Conservation (phyloP, 331 rosid species). For the Erythrophleum ivorense region DNA sequence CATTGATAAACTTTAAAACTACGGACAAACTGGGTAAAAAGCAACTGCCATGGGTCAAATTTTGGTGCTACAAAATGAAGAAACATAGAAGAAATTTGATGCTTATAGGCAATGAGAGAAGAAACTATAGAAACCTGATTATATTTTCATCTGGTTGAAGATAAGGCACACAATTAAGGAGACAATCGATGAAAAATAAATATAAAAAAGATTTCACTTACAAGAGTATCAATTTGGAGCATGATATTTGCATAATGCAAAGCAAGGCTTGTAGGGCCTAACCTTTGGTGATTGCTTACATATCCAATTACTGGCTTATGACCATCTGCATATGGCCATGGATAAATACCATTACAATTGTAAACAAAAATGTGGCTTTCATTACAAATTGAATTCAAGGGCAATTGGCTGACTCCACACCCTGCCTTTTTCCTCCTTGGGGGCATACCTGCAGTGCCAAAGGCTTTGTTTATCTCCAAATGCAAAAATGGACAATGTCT, state of each 20-base stretch:
- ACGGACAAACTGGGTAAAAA: not conserved
- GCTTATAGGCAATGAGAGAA: not conserved
- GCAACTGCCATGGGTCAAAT: not conserved
- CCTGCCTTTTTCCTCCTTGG: too few relatives aligned
- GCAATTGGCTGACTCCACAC: not conserved
- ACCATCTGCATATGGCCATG: constrained; percentile 54
- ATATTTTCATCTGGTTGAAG: not conserved
- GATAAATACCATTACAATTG: constrained; percentile 30
- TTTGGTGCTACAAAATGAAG: not conserved
- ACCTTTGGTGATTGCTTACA: constrained; percentile 48
- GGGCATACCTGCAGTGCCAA: constrained; percentile 56
- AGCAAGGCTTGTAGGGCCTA: constrained; percentile 86
- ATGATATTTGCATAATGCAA: constrained; percentile 89
- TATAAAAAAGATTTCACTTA: constrained; percentile 46
- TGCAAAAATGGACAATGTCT: constrained; percentile 68
- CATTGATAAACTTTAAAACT: not conserved
- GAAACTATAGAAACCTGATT: not conserved
- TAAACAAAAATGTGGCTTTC: constrained; percentile 35
- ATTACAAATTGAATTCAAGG: constrained; percentile 13
- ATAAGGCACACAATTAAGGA: not conserved
- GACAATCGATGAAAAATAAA: constrained; percentile 25
- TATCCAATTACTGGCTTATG: constrained; percentile 50
- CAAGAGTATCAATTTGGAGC: constrained; percentile 86
- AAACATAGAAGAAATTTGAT: not conserved
- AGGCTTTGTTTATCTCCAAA: constrained; percentile 67